Base-by-base conservation (phyloP, 1,284 basidiomycete species). In the Ceratobasidium sp. region DNA sequence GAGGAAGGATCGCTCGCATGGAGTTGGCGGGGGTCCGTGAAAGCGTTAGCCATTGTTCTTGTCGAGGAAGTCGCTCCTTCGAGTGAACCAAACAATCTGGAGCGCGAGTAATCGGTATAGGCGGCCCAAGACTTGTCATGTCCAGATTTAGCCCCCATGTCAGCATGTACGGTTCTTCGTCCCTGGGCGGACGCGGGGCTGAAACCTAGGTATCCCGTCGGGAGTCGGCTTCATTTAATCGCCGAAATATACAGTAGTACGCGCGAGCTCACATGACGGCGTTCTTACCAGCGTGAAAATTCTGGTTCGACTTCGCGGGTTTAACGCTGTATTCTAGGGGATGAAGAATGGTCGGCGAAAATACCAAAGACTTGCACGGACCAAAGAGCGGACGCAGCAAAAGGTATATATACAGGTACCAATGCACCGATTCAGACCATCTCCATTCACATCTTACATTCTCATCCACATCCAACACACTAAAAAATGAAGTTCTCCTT, bases 401-500 rank as follows among this genome's bases (percentile, higher is more conserved):
- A 46, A n/a, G 7, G 20, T 65, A 65, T 46, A 46, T 46, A 65
- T 46, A 65, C 23, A 10, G 42, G n/a, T 48, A 9, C 23, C n/a
- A 3, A 5, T 65, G 42, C 40, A 3, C 7, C 42, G 3, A 12
- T 65, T 65, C 23, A 44, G 33, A 38, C n/a, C n/a, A 65, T 44
- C 62, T 26, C 12, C 62, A 46, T 23, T 46, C n/a, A 46, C 4
- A 23, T 26, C 13, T 46, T 44, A 13, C 17, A 28, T 12, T 59
- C 28, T 33, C n/a, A 65, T 44, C 42, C 33, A 65, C n/a, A 3
- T 15, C 17, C 28, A 46, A 46, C 2, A 1, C 50, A 26, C 42
- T 17, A 5, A 65, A 46, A 65, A 65, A 65, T 65, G 62, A 65
- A 65, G 62, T 12, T 65, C 20, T 46, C 62, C 33, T 46, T 65